A percentile compares a stretch with the other conserved stretches of the same genome.
Conservation (phyloP, 257 asterid species). For the Nicotiana attenuata region DNA sequence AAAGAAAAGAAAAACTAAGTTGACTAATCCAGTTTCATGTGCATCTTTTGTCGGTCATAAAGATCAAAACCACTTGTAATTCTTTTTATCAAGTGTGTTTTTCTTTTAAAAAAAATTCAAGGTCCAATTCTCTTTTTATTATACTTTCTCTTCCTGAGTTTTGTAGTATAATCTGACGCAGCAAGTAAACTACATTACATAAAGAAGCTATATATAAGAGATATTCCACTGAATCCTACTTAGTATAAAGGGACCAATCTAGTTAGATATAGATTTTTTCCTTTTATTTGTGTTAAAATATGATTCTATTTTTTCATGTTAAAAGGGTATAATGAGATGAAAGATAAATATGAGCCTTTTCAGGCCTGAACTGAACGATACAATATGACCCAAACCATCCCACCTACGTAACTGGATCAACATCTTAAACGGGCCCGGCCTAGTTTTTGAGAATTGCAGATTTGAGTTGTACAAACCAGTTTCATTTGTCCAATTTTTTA, state of each 20-base stretch:
- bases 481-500: too few species aligned
- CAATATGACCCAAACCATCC: not conserved
- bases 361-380: not conserved
- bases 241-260: not conserved
- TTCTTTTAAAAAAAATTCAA: not conserved
- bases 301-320: not conserved
- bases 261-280: too few species aligned
- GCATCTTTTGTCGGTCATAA: not conserved
- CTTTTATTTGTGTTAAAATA: not conserved
- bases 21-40: slow-evolving; percentile 1
- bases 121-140: not conserved
- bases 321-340: not conserved
- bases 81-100: not conserved
- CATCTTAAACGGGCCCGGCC: not conserved
- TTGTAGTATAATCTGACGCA: slow-evolving; percentile 4
- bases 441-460: not conserved
- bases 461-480: too few species aligned
- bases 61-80: slow-evolving; percentile 1
- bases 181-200: not conserved
- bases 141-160: not conserved
- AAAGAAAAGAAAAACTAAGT: not conserved
- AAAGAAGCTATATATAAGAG: not conserved
- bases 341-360: not conserved
- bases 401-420: too few species aligned
- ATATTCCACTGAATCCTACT: not conserved